Evolutionary conservation across 805 yeast species (phyloP).

Genomic region (Komagataella ulmi): DNA sequence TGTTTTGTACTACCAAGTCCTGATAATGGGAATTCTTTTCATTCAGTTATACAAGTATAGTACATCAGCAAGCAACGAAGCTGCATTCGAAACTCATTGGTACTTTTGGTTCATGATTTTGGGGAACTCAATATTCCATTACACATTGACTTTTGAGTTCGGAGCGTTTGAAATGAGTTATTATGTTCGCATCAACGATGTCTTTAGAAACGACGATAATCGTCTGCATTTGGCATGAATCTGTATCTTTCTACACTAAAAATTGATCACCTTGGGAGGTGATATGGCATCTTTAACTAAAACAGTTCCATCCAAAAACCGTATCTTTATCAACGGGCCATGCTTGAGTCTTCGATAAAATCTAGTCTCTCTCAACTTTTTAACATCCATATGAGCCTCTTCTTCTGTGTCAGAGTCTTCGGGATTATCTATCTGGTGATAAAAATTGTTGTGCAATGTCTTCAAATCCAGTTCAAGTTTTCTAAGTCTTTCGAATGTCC

Average conservation of each 20-base stretch:
- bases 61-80: background rate
- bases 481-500: conserved; percentile 26
- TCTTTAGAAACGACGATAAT: background rate
- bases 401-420: conserved; percentile 12
- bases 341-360: conserved; percentile 12
- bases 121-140: background rate
- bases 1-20: background rate
- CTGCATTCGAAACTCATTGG: background rate
- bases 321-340: conserved; percentile 24
- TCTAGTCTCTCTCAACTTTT: conserved; percentile 13
- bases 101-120: background rate
- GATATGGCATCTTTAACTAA: conserved; percentile 25
- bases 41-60: background rate
- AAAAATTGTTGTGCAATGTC: conserved; percentile 10
- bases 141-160: background rate
- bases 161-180: background rate
- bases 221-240: background rate
- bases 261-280: conserved; percentile 9
- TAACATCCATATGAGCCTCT: conserved; percentile 16
- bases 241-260: background rate
- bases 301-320: conserved; percentile 22
- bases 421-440: background rate
- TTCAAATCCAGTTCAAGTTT: conserved; percentile 16
- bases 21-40: background rate
- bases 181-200: background rate